Conservation (phyloP, 768 basidiomycete genomes). For the Chiua virens region DNA sequence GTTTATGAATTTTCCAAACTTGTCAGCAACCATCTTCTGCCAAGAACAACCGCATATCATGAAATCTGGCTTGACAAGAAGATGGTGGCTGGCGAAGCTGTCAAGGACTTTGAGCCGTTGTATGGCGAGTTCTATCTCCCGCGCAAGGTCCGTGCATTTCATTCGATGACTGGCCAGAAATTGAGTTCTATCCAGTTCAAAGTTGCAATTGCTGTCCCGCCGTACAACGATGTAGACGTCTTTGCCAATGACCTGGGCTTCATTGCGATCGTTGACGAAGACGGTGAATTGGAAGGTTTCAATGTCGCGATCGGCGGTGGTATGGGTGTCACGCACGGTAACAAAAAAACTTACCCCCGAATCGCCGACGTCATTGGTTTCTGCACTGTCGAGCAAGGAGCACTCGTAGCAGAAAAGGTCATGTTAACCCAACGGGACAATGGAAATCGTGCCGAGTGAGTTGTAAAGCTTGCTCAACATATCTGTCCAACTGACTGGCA, state of each 20-base stretch:
- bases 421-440: slow-evolving; percentile 94
- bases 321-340: slow-evolving; percentile 99
- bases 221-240: slow-evolving; percentile 94
- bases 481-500: neutral
- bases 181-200: slow-evolving; percentile 68
- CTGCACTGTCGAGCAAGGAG: slow-evolving; percentile 84
- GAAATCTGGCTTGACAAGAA: slow-evolving; percentile 99
- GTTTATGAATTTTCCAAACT: slow-evolving; percentile 83
- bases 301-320: slow-evolving; percentile 94
- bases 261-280: slow-evolving; percentile 83
- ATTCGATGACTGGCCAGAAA: neutral
- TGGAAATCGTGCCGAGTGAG: slow-evolving; percentile 92
- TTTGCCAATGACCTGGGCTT: slow-evolving; percentile 96
- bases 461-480: slow-evolving; percentile 7
- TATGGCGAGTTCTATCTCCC: slow-evolving; percentile 98
- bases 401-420: slow-evolving; percentile 85
- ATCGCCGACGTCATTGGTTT: slow-evolving; percentile 88
- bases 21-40: slow-evolving; percentile 84
- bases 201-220: slow-evolving; percentile 93
- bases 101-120: slow-evolving; percentile 95
- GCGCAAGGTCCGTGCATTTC: slow-evolving; percentile 65
- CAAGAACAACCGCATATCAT: slow-evolving; percentile 91
- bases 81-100: slow-evolving; percentile 87
- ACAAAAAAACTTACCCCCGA: slow-evolving; percentile 98
- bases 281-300: slow-evolving; percentile 84